Conservation (phyloP, 352 stramenopile genomes). For the Globisporangium middletonii region DNA sequence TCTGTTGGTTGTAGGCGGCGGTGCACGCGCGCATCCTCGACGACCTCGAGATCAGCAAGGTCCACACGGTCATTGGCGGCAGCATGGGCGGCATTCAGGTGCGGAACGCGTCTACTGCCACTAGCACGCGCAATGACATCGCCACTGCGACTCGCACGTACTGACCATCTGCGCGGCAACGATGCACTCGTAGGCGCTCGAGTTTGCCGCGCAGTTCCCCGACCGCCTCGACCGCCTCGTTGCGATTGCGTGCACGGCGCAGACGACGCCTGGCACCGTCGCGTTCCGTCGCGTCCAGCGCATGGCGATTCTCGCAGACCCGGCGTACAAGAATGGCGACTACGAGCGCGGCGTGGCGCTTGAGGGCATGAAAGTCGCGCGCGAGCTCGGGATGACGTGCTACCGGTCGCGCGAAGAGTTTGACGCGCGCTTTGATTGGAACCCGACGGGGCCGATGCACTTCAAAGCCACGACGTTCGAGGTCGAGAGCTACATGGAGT, state of each 20-base stretch:
- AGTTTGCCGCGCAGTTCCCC: conserved; percentile 82
- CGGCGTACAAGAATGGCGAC: conserved; percentile 72
- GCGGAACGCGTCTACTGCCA: neutral
- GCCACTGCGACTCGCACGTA: too few relatives aligned
- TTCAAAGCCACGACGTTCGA: conserved; percentile 83
- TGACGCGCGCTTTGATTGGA: conserved; percentile 83
- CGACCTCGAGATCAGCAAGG: conserved; percentile 60
- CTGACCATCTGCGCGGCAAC: too few relatives aligned
- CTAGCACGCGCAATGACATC: too few relatives aligned
- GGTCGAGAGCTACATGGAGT: conserved; percentile 89
- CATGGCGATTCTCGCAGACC: conserved; percentile 74
- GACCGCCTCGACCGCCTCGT: conserved; percentile 64
- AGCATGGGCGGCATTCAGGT: conserved; percentile 81
- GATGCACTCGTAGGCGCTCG: conserved; percentile 43
- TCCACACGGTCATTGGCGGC: conserved; percentile 81
- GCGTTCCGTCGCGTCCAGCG: conserved; percentile 81
- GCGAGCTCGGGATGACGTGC: conserved; percentile 84
- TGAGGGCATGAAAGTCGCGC: conserved; percentile 80
- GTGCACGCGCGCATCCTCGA: conserved; percentile 77
- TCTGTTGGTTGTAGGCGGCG: conserved; percentile 24
- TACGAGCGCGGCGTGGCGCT: conserved; percentile 52
- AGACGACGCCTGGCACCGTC: conserved; percentile 84
- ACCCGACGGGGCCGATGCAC: conserved; percentile 57
- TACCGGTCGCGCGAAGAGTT: conserved; percentile 88
- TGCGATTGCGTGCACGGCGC: conserved; percentile 77